These are phyloP conservation scores for Suillus occidentalis DNA, from an alignment of 768 basidiomycete genomes.

Conservation along the genomic window DNA sequence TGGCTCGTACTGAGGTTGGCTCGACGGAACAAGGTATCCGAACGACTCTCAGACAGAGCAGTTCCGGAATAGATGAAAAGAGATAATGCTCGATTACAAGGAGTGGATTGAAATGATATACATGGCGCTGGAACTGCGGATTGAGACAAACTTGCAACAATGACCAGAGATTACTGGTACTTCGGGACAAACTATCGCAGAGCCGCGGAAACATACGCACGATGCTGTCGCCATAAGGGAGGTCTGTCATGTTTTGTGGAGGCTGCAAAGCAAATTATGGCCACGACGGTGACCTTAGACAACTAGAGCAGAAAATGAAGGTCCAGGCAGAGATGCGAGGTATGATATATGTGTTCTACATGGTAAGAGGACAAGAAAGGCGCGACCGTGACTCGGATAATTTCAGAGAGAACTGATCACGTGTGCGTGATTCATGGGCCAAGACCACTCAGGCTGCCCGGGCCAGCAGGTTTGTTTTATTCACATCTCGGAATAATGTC, in stretches of 20 bases:
- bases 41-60: too few relatives aligned
- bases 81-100: too few relatives aligned
- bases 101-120: too few relatives aligned
- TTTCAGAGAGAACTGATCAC: too few relatives aligned
- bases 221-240: not conserved
- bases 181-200: not conserved
- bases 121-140: not conserved
- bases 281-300: not conserved
- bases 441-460: too few relatives aligned
- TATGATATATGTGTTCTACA: too few relatives aligned
- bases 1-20: too few relatives aligned
- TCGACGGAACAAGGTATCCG: too few relatives aligned
- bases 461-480: not conserved
- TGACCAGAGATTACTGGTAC: not conserved
- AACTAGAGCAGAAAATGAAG: not conserved
- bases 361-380: too few relatives aligned
- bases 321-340: not conserved
- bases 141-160: not conserved
- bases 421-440: too few relatives aligned
- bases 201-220: not conserved
- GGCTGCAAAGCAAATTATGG: not conserved
- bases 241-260: not conserved
- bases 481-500: not conserved
- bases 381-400: too few relatives aligned
- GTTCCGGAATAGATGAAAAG: too few relatives aligned